Base-by-base conservation (phyloP, 148 eudicot species). In the Selenicereus undatus region DNA sequence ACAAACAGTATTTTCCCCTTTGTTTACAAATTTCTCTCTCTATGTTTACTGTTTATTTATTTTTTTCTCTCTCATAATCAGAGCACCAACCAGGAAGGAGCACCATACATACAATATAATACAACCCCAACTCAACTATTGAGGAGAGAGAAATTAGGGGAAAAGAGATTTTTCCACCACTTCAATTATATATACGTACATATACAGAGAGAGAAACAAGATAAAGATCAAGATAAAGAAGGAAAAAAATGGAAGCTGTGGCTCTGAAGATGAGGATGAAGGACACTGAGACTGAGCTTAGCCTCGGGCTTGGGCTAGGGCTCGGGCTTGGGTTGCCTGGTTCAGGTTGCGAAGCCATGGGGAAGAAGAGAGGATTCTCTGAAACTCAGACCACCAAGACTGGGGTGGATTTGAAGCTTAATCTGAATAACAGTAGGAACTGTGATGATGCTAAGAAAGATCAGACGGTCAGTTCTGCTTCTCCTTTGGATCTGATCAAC, bases 201-300 rank as follows among this genome's bases (percentile, higher is more conserved):
- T 32, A 66, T 13, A 66, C 6, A 66, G 60, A 82, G n/a, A 64
- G 36, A 66, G 30, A 43, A 21, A 27, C 39, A 69, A 50, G 13
- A 54, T 32, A 30, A 26, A 45, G 43, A 21, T 64, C 18, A 80
- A 14, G 65, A 80, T 22, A 48, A 80, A 18, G 56, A 35, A 51
- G 51, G 30, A 74, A 12, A 73, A 24, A 21, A 51, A 77, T 82
- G 84, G 84, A 77, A 77, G 81, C n/a, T 56, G 62, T 82, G 58
- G 84, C 77, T 18, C 73, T 82, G 74, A 77, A 82, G 76, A 82
- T 82, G 80, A 77, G 72, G 76, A 82, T 82, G 80, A 73, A 66
- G 45, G 84, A 77, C 30, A 82, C 81, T 2, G 84, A 82, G 77
- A 82, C 81, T 2, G 84, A 82, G 80, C 84, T 82, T 12, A 82